Base-by-base conservation (phyloP, 352 stramenopile species). In the Aphanomyces astaci region DNA sequence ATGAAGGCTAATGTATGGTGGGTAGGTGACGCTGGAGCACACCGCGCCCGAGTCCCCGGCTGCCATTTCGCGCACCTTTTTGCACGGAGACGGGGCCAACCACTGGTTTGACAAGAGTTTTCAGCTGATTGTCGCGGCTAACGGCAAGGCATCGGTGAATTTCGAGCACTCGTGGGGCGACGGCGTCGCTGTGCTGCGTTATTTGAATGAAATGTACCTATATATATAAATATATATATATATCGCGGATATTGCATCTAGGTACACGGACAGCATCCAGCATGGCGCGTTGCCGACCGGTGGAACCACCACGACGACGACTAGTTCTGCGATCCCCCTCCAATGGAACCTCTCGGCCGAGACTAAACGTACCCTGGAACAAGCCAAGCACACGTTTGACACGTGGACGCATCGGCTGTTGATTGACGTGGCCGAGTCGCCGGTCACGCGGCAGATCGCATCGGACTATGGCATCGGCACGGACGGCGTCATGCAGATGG, bases 61-160 rank as follows among this genome's bases (percentile, higher is more conserved):
- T 60, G 67, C 92, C 28, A 75, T 92, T 40, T 90, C 82, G 39
- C 75, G 82, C 53, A 88, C 78, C 56, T 96, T 96, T 72, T 76
- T 96, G 9, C 62, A 85, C 40, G 89, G 89, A 57, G 81, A 95
- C 48, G 87, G 83, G 53, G 77, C 77, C 24, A 96, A 96, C 76
- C 87, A 92, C 71, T 97, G 89, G 88, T 96, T 95, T 54, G 89
- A 97, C 74, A 97, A 97, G 84, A 94, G 85, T 71, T 94, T 97
- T 64, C 89, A 97, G 72, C 68, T 96, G 3, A 90, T 96, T 52
- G 73, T 96, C 5, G 80, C 84, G 10, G 76, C 75, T 11, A 95
- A 95, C 66, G 89, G 88, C 51, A 79, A 79, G 25, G 81, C 84
- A 17, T 90, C 82, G 1, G 85, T 96, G 49, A 95, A 94, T 76